These are phyloP conservation scores for Fibroporia radiculosa DNA, from an alignment of 768 basidiomycete genomes.

Conservation along the genomic window DNA sequence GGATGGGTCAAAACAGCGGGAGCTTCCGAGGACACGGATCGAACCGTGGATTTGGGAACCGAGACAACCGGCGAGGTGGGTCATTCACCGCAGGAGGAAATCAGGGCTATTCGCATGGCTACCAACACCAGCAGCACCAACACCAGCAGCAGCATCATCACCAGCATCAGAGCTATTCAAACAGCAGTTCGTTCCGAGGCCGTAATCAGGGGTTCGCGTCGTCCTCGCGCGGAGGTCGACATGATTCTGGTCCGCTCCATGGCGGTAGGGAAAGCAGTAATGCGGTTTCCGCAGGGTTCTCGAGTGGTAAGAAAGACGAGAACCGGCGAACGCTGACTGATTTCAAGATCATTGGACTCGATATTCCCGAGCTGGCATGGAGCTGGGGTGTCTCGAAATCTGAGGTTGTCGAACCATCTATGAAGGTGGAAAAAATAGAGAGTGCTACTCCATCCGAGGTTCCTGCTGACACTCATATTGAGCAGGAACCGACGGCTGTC, in stretches of 20 bases:
- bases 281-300: constrained; percentile 10
- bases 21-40: constrained; percentile 55
- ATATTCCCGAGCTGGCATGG: constrained; percentile 80
- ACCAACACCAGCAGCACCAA: constrained; percentile 25
- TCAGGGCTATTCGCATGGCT: constrained; percentile 24
- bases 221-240: constrained; percentile 30
- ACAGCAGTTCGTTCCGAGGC: constrained; percentile 38
- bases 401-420: constrained; percentile 16
- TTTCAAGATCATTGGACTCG: constrained; percentile 92
- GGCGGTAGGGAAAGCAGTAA: constrained; percentile 42
- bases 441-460: constrained; percentile 8
- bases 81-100: constrained; percentile 49
- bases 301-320: constrained; percentile 74
- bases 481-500: constrained; percentile 8
- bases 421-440: constrained; percentile 20
- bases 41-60: constrained; percentile 55
- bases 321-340: constrained; percentile 91
- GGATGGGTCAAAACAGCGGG: constrained; percentile 35
- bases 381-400: constrained; percentile 64
- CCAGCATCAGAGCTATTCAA: constrained; percentile 17
- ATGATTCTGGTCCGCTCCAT: constrained; percentile 25
- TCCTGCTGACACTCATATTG: constrained; percentile 15
- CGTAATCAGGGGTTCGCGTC: constrained; percentile 51
- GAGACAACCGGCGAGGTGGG: constrained; percentile 59
- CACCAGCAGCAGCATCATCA: constrained; percentile 30